Base-by-base conservation (phyloP, 2,329 filamentous ascomycete genomes). In the Mollisiaceae sp. region DNA sequence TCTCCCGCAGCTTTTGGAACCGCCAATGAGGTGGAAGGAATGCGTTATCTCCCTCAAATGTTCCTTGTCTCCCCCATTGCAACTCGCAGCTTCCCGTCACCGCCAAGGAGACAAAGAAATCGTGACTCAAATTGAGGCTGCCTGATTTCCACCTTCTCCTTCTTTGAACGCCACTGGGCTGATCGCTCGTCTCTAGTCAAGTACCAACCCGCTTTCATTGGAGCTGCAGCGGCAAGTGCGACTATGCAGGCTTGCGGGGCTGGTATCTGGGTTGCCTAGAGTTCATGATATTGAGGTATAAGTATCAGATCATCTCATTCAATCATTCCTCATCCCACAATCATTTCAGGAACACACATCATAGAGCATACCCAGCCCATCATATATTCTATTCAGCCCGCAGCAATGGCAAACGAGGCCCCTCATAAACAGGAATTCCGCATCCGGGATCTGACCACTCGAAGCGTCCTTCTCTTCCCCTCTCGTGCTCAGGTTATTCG, bases 401-500 rank as follows among this genome's bases (percentile, higher is more conserved):
- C 32, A 60, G n/a, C 36, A 39, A 74, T 73, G 72, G 66, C 68
- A 15, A 47, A 63, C 60, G 65, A 70, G 61, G 50, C 58, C 15
- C 68, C 72, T 38, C 73, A 77, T 59, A 77, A 76, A 64, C 77
- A 84, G 65, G 80, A 85, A 65, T 88, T 87, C 74, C 81, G 81
- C 38, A 75, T 90, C 67, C 82, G 83, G 52, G 82, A 88, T 58
- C 78, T 90, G 36, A 72, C 78, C 9, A 90, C 89, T 39, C 84
- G 85, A 59, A 84, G 83, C 0, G 87, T 91, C 18, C 87, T 84
- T 0, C 81, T 91, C 47, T 90, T 89, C 65, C 88, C 88, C 0
- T 79, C 80, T 1, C 79, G 84, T 67, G 89, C 88, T 1, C 87
- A 88, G 57, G 76, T 91, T 36, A 81, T 85, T 14, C 82, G 88